phyloP scores from a whole-genome alignment of 192 early-diverging fungal species.

The Coemansia sp. region DNA sequence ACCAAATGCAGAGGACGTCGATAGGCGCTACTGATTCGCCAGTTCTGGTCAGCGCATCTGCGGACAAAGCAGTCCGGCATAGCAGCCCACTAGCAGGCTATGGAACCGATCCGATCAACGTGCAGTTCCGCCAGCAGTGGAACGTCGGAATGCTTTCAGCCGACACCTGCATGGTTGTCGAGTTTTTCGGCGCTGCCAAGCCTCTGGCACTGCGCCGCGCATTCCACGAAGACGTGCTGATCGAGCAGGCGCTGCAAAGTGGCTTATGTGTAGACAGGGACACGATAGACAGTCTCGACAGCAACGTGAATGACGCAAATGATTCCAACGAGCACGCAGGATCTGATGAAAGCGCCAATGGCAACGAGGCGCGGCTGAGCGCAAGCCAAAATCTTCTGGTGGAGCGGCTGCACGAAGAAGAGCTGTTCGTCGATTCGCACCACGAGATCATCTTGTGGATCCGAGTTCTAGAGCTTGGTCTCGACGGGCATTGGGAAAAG shows the following conservation, averaged over 20 bases:
- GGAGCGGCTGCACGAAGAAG: constrained; percentile 56
- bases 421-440: constrained; percentile 60
- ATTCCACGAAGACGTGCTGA: constrained; percentile 47
- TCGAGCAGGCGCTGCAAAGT: constrained; percentile 28
- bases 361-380: constrained; percentile 5
- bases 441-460: constrained; percentile 68
- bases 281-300: neutral
- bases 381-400: constrained; percentile 35
- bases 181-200: constrained; percentile 40
- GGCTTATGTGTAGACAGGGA: neutral
- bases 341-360: neutral
- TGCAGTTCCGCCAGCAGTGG: constrained; percentile 46
- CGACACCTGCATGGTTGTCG: constrained; percentile 29
- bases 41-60: constrained; percentile 19
- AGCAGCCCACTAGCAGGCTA: constrained; percentile 33
- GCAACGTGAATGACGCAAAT: neutral
- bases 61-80: constrained; percentile 15
- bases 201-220: constrained; percentile 34
- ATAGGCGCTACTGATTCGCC: neutral
- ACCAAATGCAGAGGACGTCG: neutral
- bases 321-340: neutral
- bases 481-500: constrained; percentile 59
- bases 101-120: constrained; percentile 33
- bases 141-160: constrained; percentile 26
- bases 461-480: constrained; percentile 62